phyloP scores from a whole-genome alignment of 2,329 filamentous ascomycete species.

The Diaporthe vexans region DNA sequence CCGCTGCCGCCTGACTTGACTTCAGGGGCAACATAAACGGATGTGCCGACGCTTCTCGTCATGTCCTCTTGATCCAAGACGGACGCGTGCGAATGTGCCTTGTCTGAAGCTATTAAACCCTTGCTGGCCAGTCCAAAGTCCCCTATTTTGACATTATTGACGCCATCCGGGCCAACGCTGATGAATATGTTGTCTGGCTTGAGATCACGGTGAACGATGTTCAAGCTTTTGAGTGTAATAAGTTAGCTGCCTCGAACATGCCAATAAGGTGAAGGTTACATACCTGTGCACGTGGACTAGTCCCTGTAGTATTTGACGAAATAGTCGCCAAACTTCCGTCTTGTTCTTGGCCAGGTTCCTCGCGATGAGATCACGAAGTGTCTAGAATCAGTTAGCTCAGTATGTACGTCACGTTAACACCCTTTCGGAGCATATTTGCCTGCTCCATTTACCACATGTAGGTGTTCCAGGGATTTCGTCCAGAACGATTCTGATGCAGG shows the following conservation, averaged over 20 bases:
- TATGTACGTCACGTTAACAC: background rate
- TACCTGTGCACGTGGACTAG: constrained; percentile 83
- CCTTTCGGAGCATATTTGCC: background rate
- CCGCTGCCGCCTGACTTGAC: constrained; percentile 81
- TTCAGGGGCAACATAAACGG: constrained; percentile 94
- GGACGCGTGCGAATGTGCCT: constrained; percentile 54
- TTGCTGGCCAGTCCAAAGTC: constrained; percentile 96
- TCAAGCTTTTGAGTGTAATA: constrained; percentile 64
- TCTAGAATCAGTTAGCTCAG: constrained; percentile 59
- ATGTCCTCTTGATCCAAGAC: constrained; percentile 71
- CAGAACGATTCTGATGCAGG: background rate
- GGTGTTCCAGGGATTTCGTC: background rate
- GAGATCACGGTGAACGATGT: constrained; percentile 94
- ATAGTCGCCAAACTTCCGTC: constrained; percentile 88
- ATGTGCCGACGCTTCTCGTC: constrained; percentile 81
- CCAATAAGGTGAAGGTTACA: background rate
- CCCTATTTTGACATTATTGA: constrained; percentile 93
- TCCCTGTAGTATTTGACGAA: constrained; percentile 92
- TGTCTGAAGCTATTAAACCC: constrained; percentile 80
- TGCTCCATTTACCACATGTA: background rate
- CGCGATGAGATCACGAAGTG: constrained; percentile 88
- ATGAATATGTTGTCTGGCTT: constrained; percentile 99
- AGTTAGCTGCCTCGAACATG: background rate
- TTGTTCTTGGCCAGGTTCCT: constrained; percentile 80
- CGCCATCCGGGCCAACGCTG: constrained; percentile 74